phyloP scores from a whole-genome alignment of 441 rosid genomes.

The Populus trichocarpa region DNA sequence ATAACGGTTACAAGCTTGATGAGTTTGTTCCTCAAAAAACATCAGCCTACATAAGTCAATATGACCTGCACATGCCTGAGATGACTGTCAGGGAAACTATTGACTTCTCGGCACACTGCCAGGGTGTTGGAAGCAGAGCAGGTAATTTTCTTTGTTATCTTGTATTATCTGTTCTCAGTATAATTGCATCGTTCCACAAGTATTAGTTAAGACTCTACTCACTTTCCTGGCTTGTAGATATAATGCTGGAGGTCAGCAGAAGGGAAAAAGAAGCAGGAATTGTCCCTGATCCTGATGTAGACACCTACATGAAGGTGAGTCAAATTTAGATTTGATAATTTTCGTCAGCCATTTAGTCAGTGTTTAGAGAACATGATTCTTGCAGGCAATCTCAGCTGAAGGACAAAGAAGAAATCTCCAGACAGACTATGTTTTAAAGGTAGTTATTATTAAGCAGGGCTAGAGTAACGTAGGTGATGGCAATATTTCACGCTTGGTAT shows the following conservation, averaged over 20 bases:
- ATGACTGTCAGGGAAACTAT: constrained; percentile 23
- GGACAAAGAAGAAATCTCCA: too few species aligned
- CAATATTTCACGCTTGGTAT: not conserved
- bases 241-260: constrained; percentile 10
- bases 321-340: not conserved
- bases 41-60: constrained; percentile 22
- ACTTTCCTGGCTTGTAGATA: not conserved
- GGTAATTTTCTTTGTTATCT: not conserved
- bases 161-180: not conserved
- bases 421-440: too few species aligned
- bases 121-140: constrained; percentile 21
- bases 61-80: constrained; percentile 19
- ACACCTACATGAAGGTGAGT: constrained; percentile 17
- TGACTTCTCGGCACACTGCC: constrained; percentile 23
- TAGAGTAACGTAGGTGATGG: too few species aligned
- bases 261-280: constrained; percentile 15
- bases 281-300: constrained; percentile 11
- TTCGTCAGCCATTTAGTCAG: not conserved
- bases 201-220: too few species aligned
- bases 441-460: too few species aligned
- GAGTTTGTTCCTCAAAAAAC: constrained; percentile 35
- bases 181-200: not conserved
- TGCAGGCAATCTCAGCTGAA: not conserved
- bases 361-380: not conserved
- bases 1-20: constrained; percentile 47